These are phyloP conservation scores for Naumovozyma baii DNA, from an alignment of 805 yeast genomes.

Conservation along the genomic window DNA sequence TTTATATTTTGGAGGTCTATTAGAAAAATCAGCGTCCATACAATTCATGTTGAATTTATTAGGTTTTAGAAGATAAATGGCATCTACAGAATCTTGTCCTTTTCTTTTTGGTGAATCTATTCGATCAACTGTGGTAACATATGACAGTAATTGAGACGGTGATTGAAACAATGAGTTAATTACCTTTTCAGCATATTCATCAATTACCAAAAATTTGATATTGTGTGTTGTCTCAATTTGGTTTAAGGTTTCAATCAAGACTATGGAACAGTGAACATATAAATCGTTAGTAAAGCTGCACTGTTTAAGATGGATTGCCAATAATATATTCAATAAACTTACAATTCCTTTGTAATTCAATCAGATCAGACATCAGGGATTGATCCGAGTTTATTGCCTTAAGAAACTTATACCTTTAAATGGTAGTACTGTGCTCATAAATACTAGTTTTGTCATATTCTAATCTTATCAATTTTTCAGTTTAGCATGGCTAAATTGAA, in stretches of 20 bases:
- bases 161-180: conserved; percentile 37
- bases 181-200: conserved; percentile 42
- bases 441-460: too few relatives aligned
- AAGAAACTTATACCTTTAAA: background rate
- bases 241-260: conserved; percentile 30
- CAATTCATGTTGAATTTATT: conserved; percentile 61
- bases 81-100: conserved; percentile 59
- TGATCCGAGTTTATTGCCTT: too few relatives aligned
- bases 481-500: too few relatives aligned
- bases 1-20: conserved; percentile 61
- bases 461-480: too few relatives aligned
- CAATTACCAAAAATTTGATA: conserved; percentile 47
- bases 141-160: conserved; percentile 38
- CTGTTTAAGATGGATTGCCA: too few relatives aligned
- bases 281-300: background rate
- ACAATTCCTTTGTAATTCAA: conserved; percentile 31
- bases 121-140: conserved; percentile 55
- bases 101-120: conserved; percentile 50
- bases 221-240: conserved; percentile 37
- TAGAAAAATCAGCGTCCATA: conserved; percentile 61
- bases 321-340: background rate
- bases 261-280: background rate
- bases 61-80: conserved; percentile 71
- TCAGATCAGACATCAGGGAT: conserved; percentile 33
- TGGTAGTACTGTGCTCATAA: background rate